A percentile compares a stretch with the other conserved stretches of the same genome.
Conservation (phyloP, 2,329 filamentous ascomycete genomes). For the Corynespora cassiicola region DNA sequence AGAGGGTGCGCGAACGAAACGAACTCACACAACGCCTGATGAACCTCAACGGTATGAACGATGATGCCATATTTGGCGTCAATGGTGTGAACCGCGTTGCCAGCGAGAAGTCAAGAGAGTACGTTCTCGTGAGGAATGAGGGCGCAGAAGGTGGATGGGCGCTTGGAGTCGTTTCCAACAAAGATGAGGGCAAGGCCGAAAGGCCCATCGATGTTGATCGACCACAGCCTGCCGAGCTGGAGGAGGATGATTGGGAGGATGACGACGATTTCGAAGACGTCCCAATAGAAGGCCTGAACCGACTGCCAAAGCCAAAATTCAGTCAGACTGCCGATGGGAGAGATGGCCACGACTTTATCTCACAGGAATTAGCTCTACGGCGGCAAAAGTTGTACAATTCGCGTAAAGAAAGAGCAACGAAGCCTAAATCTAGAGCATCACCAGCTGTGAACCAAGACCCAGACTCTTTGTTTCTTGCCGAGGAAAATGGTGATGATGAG, state of each 20-base stretch:
- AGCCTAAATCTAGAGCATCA: conserved; percentile 19
- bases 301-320: conserved; percentile 69
- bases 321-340: conserved; percentile 33
- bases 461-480: conserved; percentile 63
- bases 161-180: conserved; percentile 86
- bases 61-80: conserved; percentile 71
- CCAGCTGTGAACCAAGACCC: conserved; percentile 47
- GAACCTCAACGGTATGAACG: conserved; percentile 89
- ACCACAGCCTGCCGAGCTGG: conserved; percentile 56
- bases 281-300: conserved; percentile 86
- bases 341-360: conserved; percentile 45
- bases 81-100: conserved; percentile 72
- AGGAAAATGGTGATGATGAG: conserved; percentile 49
- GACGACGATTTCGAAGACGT: conserved; percentile 90
- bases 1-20: conserved; percentile 89
- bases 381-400: conserved; percentile 57
- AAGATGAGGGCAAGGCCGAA: conserved; percentile 78
- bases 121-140: conserved; percentile 94
- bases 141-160: conserved; percentile 96
- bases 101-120: conserved; percentile 88
- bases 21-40: conserved; percentile 93
- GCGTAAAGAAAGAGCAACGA: conserved; percentile 28
- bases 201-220: conserved; percentile 93
- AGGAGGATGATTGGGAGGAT: conserved; percentile 69
- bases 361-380: conserved; percentile 49